Percentiles rank a stretch among this genome's conserved stretches.
phyloP scores from a whole-genome alignment of 805 yeast species.

The Lipomyces japonicus region DNA sequence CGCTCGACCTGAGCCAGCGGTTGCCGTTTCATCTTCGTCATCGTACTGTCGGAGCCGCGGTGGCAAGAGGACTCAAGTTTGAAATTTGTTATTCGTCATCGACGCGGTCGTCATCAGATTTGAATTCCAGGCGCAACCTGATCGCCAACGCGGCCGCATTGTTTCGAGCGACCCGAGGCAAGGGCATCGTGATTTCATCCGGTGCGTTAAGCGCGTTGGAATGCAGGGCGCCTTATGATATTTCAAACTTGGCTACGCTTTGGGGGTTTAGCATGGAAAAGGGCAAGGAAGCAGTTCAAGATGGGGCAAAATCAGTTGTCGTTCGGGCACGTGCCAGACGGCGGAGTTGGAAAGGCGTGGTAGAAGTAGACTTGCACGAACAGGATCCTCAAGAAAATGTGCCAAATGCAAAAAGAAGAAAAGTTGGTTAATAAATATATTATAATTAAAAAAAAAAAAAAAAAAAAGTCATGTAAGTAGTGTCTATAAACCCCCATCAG shows the following conservation, averaged over 20 bases:
- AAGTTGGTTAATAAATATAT: too few species aligned
- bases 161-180: conserved; percentile 72
- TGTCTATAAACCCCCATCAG: too few species aligned
- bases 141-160: conserved; percentile 70
- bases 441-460: too few species aligned
- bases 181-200: conserved; percentile 75
- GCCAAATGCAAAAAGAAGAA: too few species aligned
- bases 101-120: conserved; percentile 23
- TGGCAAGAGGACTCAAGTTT: conserved; percentile 74
- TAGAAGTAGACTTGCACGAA: conserved; percentile 7
- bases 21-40: conserved; percentile 77
- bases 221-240: conserved; percentile 65
- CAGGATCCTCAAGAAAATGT: too few species aligned
- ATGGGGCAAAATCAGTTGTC: conserved; percentile 60
- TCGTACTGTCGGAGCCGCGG: conserved; percentile 77
- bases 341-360: conserved; percentile 48
- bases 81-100: conserved; percentile 69
- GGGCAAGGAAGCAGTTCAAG: conserved; percentile 56
- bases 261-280: conserved; percentile 68
- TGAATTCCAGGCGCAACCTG: conserved; percentile 51
- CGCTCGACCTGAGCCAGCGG: conserved; percentile 62
- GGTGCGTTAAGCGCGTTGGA: conserved; percentile 58
- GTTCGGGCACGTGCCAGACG: conserved; percentile 70
- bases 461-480: too few species aligned
- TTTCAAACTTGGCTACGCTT: conserved; percentile 58